These are phyloP conservation scores for Fusarium robinianum DNA, from an alignment of 2,329 filamentous ascomycete genomes.

Conservation along the genomic window DNA sequence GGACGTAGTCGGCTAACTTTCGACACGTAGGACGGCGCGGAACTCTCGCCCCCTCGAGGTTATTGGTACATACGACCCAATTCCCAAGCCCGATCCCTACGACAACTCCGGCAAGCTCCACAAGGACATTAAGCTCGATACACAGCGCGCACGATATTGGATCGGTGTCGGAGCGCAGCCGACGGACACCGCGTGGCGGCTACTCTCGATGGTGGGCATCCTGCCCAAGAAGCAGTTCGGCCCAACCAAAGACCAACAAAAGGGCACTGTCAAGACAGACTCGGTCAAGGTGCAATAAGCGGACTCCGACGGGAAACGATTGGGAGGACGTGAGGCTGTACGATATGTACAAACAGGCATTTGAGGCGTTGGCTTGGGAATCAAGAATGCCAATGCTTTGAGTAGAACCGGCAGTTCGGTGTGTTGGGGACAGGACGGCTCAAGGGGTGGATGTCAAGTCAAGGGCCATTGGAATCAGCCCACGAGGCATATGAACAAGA, in stretches of 20 bases:
- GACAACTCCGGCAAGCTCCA: conserved; percentile 69
- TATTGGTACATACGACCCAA: conserved; percentile 75
- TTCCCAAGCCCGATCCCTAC: conserved; percentile 65
- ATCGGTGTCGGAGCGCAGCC: conserved; percentile 95
- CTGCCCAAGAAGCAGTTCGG: conserved; percentile 47
- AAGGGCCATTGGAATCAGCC: neutral
- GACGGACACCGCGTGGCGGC: conserved; percentile 83
- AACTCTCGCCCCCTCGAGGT: conserved; percentile 92
- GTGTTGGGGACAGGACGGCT: too few species aligned
- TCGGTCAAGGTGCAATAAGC: conserved; percentile 40
- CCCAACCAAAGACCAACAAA: conserved; percentile 33
- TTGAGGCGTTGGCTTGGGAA: conserved; percentile 36
- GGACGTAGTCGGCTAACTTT: too few species aligned
- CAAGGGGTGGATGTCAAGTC: too few species aligned
- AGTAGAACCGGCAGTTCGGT: too few species aligned
- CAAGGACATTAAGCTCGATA: conserved; percentile 91
- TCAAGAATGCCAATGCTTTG: conserved; percentile 11
- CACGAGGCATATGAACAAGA: conserved; percentile 23
- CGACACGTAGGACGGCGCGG: conserved; percentile 70
- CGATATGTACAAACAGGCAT: conserved; percentile 37
- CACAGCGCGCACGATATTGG: conserved; percentile 86
- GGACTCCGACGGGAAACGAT: neutral
- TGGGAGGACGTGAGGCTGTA: conserved; percentile 22
- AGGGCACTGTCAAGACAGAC: conserved; percentile 34
- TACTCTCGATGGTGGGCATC: conserved; percentile 75